phyloP scores from a whole-genome alignment of 177 flowering plant genomes.

The Vitis hybrid region DNA sequence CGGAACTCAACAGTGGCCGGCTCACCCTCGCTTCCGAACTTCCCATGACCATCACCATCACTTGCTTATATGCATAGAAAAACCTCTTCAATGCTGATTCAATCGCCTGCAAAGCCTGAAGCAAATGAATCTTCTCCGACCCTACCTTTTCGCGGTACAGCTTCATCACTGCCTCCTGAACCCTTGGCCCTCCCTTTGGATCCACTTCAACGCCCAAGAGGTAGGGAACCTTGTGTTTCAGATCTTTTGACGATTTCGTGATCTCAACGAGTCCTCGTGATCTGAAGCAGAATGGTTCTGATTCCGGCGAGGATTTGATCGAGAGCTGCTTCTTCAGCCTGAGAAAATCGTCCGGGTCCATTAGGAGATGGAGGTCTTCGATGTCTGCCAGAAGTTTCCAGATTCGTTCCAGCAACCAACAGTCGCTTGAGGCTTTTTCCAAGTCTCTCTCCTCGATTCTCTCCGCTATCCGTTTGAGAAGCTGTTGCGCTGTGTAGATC shows the following conservation, averaged over 20 bases:
- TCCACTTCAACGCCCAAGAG: constrained; percentile 85
- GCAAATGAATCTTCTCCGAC: constrained; percentile 53
- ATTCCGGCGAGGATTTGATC: constrained; percentile 42
- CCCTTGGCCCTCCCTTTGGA: constrained; percentile 82
- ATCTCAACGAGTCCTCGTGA: constrained; percentile 57
- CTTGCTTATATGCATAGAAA: constrained; percentile 67
- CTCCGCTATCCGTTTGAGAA: constrained; percentile 39
- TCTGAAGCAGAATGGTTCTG: constrained; percentile 71
- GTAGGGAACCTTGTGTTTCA: constrained; percentile 75
- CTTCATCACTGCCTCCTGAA: constrained; percentile 88
- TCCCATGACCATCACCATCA: constrained; percentile 67
- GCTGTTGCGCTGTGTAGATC: constrained; percentile 41
- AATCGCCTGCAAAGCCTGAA: constrained; percentile 74
- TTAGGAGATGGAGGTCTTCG: constrained; percentile 60
- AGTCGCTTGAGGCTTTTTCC: constrained; percentile 49
- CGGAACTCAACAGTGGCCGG: constrained; percentile 21
- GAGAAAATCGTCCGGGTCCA: constrained; percentile 88
- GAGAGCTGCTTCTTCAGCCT: constrained; percentile 56
- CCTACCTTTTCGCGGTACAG: constrained; percentile 47
- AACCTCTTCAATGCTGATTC: constrained; percentile 75
- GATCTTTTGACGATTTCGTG: constrained; percentile 53
- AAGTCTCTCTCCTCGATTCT: constrained; percentile 35
- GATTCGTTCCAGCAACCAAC: constrained; percentile 62
- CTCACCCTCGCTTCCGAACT: constrained; percentile 74
- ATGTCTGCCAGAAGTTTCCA: constrained; percentile 77